These are phyloP conservation scores for Odontarrhena argentea DNA, from an alignment of 345 rosid species.

Conservation along the genomic window DNA sequence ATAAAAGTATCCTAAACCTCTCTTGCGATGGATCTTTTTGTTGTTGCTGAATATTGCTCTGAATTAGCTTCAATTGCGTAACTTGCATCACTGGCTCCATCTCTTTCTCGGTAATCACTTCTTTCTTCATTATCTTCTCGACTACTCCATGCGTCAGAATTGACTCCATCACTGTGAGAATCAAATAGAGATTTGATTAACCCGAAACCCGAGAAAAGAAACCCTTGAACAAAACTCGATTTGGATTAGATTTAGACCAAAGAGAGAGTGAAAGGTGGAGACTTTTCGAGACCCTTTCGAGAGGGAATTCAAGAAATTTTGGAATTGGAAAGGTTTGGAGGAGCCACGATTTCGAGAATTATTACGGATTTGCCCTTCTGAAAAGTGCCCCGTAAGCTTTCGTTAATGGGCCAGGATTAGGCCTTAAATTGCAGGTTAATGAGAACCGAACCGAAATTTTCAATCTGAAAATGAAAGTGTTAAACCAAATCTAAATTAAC, in stretches of 20 bases:
- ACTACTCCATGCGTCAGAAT: conserved; percentile 69
- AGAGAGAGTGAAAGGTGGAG: background rate
- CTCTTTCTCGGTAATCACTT: conserved; percentile 47
- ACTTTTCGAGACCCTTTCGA: conserved; percentile 3
- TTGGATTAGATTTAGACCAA: background rate
- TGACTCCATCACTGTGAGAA: conserved; percentile 37
- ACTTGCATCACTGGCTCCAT: conserved; percentile 68
- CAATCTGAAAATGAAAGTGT: too few species aligned
- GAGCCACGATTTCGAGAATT: background rate
- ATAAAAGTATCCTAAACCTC: conserved; percentile 62
- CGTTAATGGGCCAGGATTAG: background rate
- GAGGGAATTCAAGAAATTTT: conserved; percentile 31
- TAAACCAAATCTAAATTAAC: too few species aligned
- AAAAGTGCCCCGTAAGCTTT: conserved; percentile 29
- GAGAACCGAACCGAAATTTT: too few species aligned
- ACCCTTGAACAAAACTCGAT: background rate
- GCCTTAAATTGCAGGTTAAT: conserved; percentile 1
- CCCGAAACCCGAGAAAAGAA: background rate
- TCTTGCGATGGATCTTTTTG: conserved; percentile 36
- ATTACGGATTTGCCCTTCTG: conserved; percentile 6
- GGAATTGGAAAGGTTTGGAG: background rate
- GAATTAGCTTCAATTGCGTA: conserved; percentile 58
- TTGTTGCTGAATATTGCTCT: conserved; percentile 46
- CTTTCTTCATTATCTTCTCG: conserved; percentile 47
- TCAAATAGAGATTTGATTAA: background rate